A percentile compares a stretch with the other conserved stretches of the same genome.
Conservation (phyloP, 768 basidiomycete species). For the Phlebiopsis gigantea region DNA sequence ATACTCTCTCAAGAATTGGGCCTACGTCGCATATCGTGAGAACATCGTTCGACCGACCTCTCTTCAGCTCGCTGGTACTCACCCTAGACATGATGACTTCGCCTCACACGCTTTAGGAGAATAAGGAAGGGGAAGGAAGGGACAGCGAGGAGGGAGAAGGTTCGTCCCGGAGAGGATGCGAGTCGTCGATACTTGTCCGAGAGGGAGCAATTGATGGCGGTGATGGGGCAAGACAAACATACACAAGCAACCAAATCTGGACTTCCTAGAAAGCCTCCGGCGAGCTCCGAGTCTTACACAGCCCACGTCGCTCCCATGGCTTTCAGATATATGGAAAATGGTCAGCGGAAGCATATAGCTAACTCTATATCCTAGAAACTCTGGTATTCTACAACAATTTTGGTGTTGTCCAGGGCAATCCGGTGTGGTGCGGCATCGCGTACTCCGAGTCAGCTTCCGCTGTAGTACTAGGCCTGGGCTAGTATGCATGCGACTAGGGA, state of each 20-base stretch:
- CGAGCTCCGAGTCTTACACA: not conserved
- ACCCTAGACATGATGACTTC: slow-evolving; percentile 28
- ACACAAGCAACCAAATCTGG: slow-evolving; percentile 7
- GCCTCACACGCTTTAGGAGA: slow-evolving; percentile 5
- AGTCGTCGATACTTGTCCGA: slow-evolving; percentile 12
- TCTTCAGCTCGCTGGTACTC: slow-evolving; percentile 7
- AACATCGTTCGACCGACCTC: not conserved
- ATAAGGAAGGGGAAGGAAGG: slow-evolving; percentile 10
- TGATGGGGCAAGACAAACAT: slow-evolving; percentile 9
- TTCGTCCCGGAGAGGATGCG: slow-evolving; percentile 14
- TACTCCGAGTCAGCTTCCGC: not conserved
- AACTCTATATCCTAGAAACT: not conserved
- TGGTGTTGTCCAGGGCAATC: not conserved
- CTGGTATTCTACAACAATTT: not conserved
- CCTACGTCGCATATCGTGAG: slow-evolving; percentile 35
- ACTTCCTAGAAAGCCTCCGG: not conserved
- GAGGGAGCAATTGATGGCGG: slow-evolving; percentile 10
- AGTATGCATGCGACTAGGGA: not conserved
- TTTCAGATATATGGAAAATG: no score
- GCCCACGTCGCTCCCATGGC: not conserved
- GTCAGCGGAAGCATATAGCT: no score
- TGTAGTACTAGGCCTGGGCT: not conserved
- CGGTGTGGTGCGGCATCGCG: not conserved
- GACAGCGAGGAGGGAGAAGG: slow-evolving; percentile 13
- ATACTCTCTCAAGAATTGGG: slow-evolving; percentile 92